Percentiles rank a stretch among this genome's conserved stretches.
phyloP scores from a whole-genome alignment of 345 rosid genomes.

The Brassica cretica region DNA sequence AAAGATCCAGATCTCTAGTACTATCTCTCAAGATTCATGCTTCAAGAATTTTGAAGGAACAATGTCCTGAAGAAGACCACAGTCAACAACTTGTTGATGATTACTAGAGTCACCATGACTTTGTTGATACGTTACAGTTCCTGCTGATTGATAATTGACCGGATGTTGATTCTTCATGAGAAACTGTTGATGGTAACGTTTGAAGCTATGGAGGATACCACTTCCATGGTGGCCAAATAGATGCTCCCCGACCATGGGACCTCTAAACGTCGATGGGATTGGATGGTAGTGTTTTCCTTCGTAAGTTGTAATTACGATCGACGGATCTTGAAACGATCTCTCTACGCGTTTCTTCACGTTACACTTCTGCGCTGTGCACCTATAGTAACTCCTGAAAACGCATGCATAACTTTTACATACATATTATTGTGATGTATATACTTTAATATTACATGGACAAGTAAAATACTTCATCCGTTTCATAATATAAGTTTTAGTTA shows the following conservation, averaged over 20 bases:
- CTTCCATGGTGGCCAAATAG: slow-evolving; percentile 18
- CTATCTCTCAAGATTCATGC: slow-evolving; percentile 11
- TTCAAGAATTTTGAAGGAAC: slow-evolving; percentile 38
- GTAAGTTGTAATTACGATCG: slow-evolving; percentile 73
- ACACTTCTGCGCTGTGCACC: slow-evolving; percentile 89
- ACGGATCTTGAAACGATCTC: slow-evolving; percentile 77
- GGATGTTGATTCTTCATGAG: slow-evolving; percentile 16
- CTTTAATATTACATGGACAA: not conserved
- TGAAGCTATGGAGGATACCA: slow-evolving; percentile 16
- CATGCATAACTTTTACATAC: not conserved
- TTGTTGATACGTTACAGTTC: slow-evolving; percentile 9
- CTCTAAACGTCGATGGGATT: slow-evolving; percentile 61
- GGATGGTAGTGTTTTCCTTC: slow-evolving; percentile 89
- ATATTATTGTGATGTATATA: not conserved
- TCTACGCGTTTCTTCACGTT: slow-evolving; percentile 83
- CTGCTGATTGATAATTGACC: slow-evolving; percentile 7
- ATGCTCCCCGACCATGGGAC: slow-evolving; percentile 34
- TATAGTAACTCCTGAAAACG: slow-evolving; percentile 67
- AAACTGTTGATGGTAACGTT: slow-evolving; percentile 29
- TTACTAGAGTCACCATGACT: slow-evolving; percentile 12
- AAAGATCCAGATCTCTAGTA: slow-evolving; percentile 1
- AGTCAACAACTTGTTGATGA: slow-evolving; percentile 30
- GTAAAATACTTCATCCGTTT: not conserved
- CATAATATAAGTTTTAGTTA: no score
- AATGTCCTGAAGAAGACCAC: slow-evolving; percentile 43